Conservation (phyloP, 208 protist genomes). For the Trypanosoma brucei region DNA sequence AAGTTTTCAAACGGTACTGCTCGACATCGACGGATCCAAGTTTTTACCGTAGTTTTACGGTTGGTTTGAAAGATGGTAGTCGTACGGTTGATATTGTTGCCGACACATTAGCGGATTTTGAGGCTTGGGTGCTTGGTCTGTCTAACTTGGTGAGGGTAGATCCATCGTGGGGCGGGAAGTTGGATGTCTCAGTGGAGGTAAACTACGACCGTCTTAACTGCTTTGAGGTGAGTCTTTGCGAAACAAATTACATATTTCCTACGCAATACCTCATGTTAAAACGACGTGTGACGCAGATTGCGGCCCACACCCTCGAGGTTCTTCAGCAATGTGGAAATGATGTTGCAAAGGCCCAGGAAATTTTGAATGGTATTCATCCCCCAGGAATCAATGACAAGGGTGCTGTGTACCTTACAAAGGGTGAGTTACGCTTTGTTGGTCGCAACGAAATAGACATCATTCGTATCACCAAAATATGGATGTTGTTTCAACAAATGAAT, state of each 20-base stretch:
- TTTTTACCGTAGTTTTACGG: conserved; percentile 87
- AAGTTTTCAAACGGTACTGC: conserved; percentile 85
- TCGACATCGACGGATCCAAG: conserved; percentile 47
- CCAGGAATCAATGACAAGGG: conserved; percentile 76
- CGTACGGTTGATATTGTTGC: conserved; percentile 91
- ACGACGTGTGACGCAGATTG: conserved; percentile 47
- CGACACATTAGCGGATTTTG: conserved; percentile 83
- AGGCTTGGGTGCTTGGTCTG: conserved; percentile 90
- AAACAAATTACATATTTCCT: conserved; percentile 85
- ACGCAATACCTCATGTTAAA: conserved; percentile 76
- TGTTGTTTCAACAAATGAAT: conserved; percentile 85
- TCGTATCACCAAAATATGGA: conserved; percentile 81
- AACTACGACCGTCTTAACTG: conserved; percentile 70
- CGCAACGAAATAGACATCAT: conserved; percentile 80
- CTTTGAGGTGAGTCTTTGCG: conserved; percentile 79
- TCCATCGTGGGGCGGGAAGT: conserved; percentile 86
- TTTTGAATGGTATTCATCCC: conserved; percentile 74
- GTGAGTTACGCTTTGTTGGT: conserved; percentile 81
- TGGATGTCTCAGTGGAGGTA: conserved; percentile 71
- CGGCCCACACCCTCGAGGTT: conserved; percentile 38
- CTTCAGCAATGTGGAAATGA: conserved; percentile 71
- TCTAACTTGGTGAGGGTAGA: conserved; percentile 79
- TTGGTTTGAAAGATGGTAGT: conserved; percentile 70
- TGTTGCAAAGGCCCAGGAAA: conserved; percentile 47
- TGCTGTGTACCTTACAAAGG: conserved; percentile 89